Conservation (phyloP, 2,329 filamentous ascomycete genomes). For the Trichoderma harzianum region DNA sequence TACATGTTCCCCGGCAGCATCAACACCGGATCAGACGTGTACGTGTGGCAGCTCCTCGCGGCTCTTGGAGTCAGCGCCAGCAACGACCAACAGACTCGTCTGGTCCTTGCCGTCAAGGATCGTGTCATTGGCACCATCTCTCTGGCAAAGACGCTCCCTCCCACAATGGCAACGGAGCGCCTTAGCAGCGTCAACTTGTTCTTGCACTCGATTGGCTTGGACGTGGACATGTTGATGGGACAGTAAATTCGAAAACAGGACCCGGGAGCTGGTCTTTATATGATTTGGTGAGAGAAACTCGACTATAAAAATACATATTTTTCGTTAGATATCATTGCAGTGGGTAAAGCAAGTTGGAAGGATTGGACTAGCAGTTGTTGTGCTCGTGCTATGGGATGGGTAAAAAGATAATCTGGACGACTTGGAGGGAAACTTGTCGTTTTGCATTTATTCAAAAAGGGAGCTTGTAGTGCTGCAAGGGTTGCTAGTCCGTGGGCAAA, state of each 20-base stretch:
- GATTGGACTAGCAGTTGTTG: slow-evolving; percentile 3
- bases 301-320: neutral
- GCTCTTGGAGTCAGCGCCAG: slow-evolving; percentile 91
- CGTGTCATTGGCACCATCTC: slow-evolving; percentile 93
- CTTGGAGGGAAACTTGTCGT: slow-evolving; percentile 7
- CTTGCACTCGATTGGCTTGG: slow-evolving; percentile 97
- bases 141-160: slow-evolving; percentile 83
- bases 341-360: slow-evolving; percentile 7
- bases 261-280: neutral
- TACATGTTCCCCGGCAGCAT: slow-evolving; percentile 90
- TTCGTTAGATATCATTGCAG: neutral
- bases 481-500: slow-evolving; percentile 9
- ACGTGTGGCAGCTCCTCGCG: slow-evolving; percentile 97
- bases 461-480: neutral
- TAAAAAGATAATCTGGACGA: neutral
- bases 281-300: neutral
- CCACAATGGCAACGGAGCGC: slow-evolving; percentile 78
- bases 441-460: neutral
- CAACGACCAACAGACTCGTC: slow-evolving; percentile 89
- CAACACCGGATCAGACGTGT: slow-evolving; percentile 86
- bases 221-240: slow-evolving; percentile 71
- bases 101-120: slow-evolving; percentile 96
- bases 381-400: neutral
- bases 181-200: slow-evolving; percentile 94
- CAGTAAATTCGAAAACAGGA: slow-evolving; percentile 22